Evolutionary conservation across 1,284 basidiomycete species (phyloP).

Genomic region (Moesziomyces parantarcticus): DNA sequence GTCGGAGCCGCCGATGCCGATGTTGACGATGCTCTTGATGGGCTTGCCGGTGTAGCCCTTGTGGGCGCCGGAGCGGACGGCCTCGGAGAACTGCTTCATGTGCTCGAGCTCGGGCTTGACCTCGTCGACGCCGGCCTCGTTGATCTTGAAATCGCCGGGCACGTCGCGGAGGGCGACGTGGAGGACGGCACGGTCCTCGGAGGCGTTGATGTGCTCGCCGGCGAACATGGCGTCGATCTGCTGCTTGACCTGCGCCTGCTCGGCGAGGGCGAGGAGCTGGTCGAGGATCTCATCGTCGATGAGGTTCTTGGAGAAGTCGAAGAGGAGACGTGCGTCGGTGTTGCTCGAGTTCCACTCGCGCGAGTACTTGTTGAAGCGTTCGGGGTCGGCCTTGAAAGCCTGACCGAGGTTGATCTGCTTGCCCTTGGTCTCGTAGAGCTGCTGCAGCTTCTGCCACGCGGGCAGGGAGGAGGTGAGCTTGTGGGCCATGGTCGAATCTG

Average conservation of each 20-base stretch:
- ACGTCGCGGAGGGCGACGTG: conserved; percentile 94
- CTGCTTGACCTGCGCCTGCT: conserved; percentile 86
- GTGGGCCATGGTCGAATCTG: conserved; percentile 35
- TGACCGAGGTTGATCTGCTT: conserved; percentile 84
- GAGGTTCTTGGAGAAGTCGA: conserved; percentile 97
- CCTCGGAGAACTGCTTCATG: conserved; percentile 88
- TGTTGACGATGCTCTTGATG: conserved; percentile 96
- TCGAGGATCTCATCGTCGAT: conserved; percentile 82
- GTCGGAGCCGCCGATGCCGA: conserved; percentile 98
- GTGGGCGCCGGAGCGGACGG: conserved; percentile 86
- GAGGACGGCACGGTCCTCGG: conserved; percentile 93
- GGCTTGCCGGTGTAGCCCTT: conserved; percentile 96
- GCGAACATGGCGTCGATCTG: conserved; percentile 92
- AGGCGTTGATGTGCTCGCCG: conserved; percentile 97
- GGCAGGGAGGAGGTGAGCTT: conserved; percentile 66
- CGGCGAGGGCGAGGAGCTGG: conserved; percentile 80
- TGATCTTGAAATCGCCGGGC: conserved; percentile 74
- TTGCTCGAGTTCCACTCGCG: conserved; percentile 76
- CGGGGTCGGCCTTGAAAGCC: conserved; percentile 87
- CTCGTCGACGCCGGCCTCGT: conserved; percentile 83
- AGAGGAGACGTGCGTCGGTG: conserved; percentile 81
- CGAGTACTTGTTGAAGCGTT: conserved; percentile 87
- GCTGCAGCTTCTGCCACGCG: conserved; percentile 90
- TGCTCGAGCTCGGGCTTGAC: conserved; percentile 86
- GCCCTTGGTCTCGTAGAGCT: conserved; percentile 81